Conservation (phyloP, 352 stramenopile genomes). For the Thalassiosira exigua region DNA sequence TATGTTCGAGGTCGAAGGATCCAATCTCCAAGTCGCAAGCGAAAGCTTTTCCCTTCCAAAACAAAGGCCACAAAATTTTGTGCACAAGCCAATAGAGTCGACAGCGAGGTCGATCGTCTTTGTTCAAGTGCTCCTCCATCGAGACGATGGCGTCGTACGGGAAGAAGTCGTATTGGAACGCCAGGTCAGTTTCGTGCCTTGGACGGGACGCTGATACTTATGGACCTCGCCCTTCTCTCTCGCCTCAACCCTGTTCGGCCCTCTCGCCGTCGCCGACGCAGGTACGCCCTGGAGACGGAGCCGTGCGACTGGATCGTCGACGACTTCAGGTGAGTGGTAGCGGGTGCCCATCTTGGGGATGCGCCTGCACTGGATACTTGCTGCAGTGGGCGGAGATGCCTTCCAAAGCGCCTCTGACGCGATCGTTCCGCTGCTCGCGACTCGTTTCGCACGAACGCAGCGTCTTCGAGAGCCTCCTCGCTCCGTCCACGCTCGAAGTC, state of each 20-base stretch:
- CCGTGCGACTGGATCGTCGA: conserved; percentile 52
- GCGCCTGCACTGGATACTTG: not conserved
- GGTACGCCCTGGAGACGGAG: conserved; percentile 34
- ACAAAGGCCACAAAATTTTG: too few relatives aligned
- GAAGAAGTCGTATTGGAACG: conserved; percentile 57
- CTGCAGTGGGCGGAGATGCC: not conserved
- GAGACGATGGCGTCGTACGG: conserved; percentile 53
- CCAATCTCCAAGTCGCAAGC: too few relatives aligned
- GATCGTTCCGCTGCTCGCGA: too few relatives aligned
- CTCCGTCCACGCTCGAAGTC: conserved; percentile 30
- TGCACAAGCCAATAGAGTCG: too few relatives aligned
- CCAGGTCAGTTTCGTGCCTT: conserved; percentile 4
- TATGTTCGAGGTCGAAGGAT: too few relatives aligned
- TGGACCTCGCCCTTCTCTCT: conserved; percentile 1
- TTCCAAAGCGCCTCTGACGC: too few relatives aligned
- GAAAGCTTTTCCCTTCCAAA: too few relatives aligned
- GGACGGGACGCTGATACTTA: not conserved
- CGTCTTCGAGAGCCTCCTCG: conserved; percentile 41
- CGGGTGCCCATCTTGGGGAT: not conserved
- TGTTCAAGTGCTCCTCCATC: too few relatives aligned
- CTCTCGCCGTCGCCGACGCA: not conserved
- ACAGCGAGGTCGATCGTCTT: too few relatives aligned
- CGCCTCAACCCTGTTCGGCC: not conserved
- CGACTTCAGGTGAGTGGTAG: not conserved
- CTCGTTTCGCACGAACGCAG: too few relatives aligned